A percentile compares a stretch with the other conserved stretches of the same genome.
These are phyloP conservation scores for Geotrichum candidum DNA, from an alignment of 1,139 yeast genomes.

Conservation along the genomic window DNA sequence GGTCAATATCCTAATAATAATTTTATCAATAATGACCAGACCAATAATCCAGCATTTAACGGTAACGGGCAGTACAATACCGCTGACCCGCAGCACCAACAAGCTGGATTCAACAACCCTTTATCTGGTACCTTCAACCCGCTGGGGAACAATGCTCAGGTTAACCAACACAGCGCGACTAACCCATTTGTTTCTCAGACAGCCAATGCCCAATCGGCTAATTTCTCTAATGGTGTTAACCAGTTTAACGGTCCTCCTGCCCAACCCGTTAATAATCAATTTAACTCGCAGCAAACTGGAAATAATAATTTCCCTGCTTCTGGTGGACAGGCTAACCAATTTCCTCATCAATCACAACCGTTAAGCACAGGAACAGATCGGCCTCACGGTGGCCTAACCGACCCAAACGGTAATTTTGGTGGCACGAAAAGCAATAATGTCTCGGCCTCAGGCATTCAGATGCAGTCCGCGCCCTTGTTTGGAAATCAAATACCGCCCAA, in stretches of 20 bases:
- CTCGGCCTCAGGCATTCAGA: background rate
- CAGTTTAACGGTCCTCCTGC: background rate
- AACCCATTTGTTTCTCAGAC: background rate
- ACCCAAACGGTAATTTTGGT: background rate
- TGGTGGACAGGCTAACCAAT: background rate
- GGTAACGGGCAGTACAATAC: background rate
- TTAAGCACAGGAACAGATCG: background rate
- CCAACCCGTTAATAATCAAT: background rate
- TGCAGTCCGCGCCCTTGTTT: background rate
- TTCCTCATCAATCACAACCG: background rate
- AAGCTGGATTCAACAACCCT: background rate
- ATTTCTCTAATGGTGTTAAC: background rate
- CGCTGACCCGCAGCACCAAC: background rate
- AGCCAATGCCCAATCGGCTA: background rate
- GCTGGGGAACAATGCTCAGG: background rate
- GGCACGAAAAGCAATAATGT: background rate
- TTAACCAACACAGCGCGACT: background rate
- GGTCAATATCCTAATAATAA: background rate
- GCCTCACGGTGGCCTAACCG: background rate
- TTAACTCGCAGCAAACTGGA: background rate
- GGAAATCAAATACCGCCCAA: background rate
- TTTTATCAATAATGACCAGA: background rate
- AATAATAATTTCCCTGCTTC: background rate
- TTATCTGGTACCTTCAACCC: background rate
- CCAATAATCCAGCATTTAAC: background rate